A percentile compares a stretch with the other conserved stretches of the same genome.
Evolutionary conservation across 2,329 filamentous ascomycete genomes (phyloP).

Genomic region (Phialophora verrucosa): DNA sequence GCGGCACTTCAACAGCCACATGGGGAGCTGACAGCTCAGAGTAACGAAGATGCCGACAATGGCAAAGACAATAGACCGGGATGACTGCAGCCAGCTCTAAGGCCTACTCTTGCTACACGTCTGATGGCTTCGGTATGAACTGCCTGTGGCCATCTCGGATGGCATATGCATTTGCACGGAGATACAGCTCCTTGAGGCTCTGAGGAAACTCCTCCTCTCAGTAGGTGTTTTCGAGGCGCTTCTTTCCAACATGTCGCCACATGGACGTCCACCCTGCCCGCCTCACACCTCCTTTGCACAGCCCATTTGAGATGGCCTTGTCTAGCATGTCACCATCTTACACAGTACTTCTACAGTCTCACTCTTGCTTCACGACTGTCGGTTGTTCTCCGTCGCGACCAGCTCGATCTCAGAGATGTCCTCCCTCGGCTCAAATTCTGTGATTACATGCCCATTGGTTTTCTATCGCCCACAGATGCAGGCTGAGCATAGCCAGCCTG

Average conservation of each 20-base stretch:
- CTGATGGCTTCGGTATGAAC: not conserved
- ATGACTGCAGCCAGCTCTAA: not conserved
- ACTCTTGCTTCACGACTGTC: conserved; percentile 1
- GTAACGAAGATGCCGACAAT: not conserved
- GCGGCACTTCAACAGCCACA: not conserved
- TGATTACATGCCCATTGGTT: not conserved
- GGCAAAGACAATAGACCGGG: not conserved
- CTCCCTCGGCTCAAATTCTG: not conserved
- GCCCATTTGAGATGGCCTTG: too few species aligned
- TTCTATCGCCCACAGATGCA: not conserved
- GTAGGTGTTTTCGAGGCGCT: too few species aligned
- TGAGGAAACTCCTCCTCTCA: too few species aligned
- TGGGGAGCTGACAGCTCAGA: not conserved
- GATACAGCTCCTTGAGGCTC: too few species aligned
- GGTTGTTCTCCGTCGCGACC: not conserved
- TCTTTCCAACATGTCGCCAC: too few species aligned
- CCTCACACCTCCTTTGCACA: too few species aligned
- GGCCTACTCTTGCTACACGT: not conserved
- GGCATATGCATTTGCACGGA: too few species aligned
- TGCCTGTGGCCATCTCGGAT: too few species aligned
- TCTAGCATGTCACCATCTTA: too few species aligned
- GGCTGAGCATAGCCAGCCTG: not conserved
- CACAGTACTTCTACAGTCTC: not conserved
- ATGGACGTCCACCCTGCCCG: too few species aligned
- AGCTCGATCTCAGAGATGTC: not conserved